Base-by-base conservation (phyloP, 768 basidiomycete genomes). In the Termitomyces sp. region DNA sequence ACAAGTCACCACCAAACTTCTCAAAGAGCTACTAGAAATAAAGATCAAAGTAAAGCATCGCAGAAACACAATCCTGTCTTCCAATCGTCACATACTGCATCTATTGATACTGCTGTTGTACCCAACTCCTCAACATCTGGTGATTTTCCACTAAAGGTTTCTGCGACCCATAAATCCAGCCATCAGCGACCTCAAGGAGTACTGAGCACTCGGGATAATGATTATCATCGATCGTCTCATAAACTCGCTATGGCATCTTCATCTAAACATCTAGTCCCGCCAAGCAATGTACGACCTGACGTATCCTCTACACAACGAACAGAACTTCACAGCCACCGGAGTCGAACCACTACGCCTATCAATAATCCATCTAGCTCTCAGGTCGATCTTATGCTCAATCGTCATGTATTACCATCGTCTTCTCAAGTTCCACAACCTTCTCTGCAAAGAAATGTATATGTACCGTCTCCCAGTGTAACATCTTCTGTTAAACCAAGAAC, bases 361-460 rank as follows among this genome's bases (percentile, higher is more conserved):
- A 48, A 58, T 29, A 20, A 50, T 55, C 10, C 26, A 5, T 41
- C 51, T 37, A 29, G 39, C 22, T 56, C 60, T 20, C 54, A 58
- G n/a, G 16, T 50, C 8, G 57, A 62, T 10, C 22, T 45, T 22
- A 49, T 47, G 5, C 15, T 29, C 26, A 29, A 54, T 37, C 59
- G 44, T 37, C 49, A 41, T 58, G 49, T 49, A 46, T 37, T 42
- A 55, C 29, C 56, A 39, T 45, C 57, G 42, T 53, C 62, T 42
- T 60, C 60, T 48, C 57, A 63, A 59, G 26, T 52, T 46, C 44
- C 49, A 41, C 55, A 53, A 36, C 20, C 58, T 54, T 53, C 36
- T 22, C 45, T 41, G 20, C 59, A 56, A 54, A 52, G 18, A 34
- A 58, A 54, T 58, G 59, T 56, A 55, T 56, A 33, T 49, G 50